These are phyloP conservation scores for Cardamine resedifolia DNA, from an alignment of 345 rosid genomes.

Conservation along the genomic window DNA sequence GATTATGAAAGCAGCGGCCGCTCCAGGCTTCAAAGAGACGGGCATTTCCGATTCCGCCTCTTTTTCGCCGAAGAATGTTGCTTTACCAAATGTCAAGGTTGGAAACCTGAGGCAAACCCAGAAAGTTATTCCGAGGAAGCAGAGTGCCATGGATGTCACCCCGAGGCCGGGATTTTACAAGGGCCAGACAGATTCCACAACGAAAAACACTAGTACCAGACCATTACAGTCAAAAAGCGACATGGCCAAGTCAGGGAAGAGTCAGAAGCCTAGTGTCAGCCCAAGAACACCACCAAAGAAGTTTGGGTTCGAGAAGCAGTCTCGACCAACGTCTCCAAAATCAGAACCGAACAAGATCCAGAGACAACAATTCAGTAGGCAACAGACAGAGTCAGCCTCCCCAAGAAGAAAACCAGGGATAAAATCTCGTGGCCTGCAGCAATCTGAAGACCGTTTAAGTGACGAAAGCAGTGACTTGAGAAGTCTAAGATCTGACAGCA, in stretches of 20 bases:
- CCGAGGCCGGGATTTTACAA: constrained; percentile 42
- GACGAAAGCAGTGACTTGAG: constrained; percentile 49
- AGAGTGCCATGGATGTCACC: constrained; percentile 46
- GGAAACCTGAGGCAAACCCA: constrained; percentile 40
- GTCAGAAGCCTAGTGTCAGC: constrained; percentile 46
- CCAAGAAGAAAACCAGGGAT: constrained; percentile 42
- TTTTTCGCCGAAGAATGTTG: constrained; percentile 33
- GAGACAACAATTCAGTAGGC: constrained; percentile 51
- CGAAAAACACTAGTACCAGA: constrained; percentile 39
- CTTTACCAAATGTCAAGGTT: constrained; percentile 39
- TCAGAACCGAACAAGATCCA: constrained; percentile 47
- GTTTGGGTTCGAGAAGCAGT: constrained; percentile 47
- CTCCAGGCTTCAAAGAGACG: constrained; percentile 41
- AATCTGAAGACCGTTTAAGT: constrained; percentile 47
- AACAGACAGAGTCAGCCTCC: constrained; percentile 48
- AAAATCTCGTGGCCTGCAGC: constrained; percentile 40
- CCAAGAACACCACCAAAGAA: constrained; percentile 56
- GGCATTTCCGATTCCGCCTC: constrained; percentile 34
- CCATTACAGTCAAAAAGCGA: constrained; percentile 35
- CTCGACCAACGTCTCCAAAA: constrained; percentile 42
- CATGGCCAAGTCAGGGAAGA: constrained; percentile 40
- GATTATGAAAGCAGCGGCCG: constrained; percentile 48
- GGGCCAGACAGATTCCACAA: constrained; percentile 38
- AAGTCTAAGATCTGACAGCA: constrained; percentile 63
- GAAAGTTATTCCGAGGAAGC: constrained; percentile 44